These are phyloP conservation scores for Pelagomonas calceolata DNA, from an alignment of 108 stramenopile species.

Conservation along the genomic window DNA sequence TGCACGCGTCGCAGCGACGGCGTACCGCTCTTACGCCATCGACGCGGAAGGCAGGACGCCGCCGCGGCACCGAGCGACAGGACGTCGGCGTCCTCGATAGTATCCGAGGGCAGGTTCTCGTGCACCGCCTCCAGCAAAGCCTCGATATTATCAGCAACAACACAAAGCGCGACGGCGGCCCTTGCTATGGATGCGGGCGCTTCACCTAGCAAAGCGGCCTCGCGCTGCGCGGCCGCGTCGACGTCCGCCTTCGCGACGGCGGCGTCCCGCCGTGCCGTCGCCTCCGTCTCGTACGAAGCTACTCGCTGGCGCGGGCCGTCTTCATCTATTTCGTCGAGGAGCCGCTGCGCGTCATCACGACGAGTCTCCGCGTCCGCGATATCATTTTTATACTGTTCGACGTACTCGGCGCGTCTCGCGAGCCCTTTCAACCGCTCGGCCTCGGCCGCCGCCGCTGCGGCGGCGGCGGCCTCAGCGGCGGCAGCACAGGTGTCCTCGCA, in stretches of 20 bases:
- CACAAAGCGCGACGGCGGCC: too few species aligned
- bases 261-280: too few species aligned
- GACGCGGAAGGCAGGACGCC: too few species aligned
- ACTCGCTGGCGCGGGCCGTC: too few species aligned
- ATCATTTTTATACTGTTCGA: background rate
- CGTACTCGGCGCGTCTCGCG: background rate
- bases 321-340: too few species aligned
- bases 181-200: too few species aligned
- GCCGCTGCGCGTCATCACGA: background rate
- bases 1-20: too few species aligned
- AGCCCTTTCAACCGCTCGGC: background rate
- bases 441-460: background rate
- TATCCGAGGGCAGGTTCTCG: background rate
- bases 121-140: background rate
- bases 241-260: too few species aligned
- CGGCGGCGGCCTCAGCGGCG: background rate
- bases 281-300: too few species aligned
- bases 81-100: background rate
- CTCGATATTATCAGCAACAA: background rate
- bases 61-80: background rate
- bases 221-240: too few species aligned
- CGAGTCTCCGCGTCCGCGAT: background rate
- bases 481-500: background rate
- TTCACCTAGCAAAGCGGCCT: too few species aligned
- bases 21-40: too few species aligned